Evolutionary conservation across 2,329 filamentous ascomycete genomes (phyloP).

Genomic region (Sporothrix brunneoviolacea): DNA sequence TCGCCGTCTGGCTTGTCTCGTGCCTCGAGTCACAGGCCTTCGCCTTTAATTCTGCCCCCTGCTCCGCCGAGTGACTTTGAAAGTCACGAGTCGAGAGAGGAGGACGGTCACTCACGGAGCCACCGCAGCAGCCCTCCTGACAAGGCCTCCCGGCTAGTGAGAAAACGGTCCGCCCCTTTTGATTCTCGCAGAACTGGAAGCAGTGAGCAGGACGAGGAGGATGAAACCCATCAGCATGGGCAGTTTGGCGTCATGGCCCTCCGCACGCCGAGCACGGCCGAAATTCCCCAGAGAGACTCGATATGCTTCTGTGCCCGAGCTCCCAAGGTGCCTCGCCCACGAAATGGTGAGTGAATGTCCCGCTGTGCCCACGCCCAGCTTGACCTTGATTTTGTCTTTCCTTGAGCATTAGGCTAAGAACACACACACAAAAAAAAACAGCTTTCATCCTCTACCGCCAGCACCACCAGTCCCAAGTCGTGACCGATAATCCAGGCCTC

Average conservation of each 20-base stretch:
- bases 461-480: constrained; percentile 77
- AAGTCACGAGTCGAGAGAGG: neutral
- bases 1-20: neutral
- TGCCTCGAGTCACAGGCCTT: neutral
- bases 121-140: too few species aligned
- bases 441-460: constrained; percentile 98
- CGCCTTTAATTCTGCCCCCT: neutral
- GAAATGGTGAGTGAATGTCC: constrained; percentile 47
- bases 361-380: neutral
- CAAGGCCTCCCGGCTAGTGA: too few species aligned
- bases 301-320: constrained; percentile 52
- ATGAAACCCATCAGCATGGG: neutral
- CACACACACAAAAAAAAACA: constrained; percentile 31
- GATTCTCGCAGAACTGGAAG: too few species aligned
- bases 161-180: too few species aligned
- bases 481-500: constrained; percentile 76
- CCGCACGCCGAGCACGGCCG: neutral
- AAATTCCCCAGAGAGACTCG: constrained; percentile 27
- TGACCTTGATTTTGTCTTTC: neutral
- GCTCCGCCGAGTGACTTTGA: neutral
- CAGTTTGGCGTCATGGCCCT: neutral
- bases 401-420: neutral
- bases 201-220: constrained; percentile 8
- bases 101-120: too few species aligned
- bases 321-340: constrained; percentile 51